Evolutionary conservation across 2,329 filamentous ascomycete genomes (phyloP).

Genomic region (Aspergillus ochraceus): DNA sequence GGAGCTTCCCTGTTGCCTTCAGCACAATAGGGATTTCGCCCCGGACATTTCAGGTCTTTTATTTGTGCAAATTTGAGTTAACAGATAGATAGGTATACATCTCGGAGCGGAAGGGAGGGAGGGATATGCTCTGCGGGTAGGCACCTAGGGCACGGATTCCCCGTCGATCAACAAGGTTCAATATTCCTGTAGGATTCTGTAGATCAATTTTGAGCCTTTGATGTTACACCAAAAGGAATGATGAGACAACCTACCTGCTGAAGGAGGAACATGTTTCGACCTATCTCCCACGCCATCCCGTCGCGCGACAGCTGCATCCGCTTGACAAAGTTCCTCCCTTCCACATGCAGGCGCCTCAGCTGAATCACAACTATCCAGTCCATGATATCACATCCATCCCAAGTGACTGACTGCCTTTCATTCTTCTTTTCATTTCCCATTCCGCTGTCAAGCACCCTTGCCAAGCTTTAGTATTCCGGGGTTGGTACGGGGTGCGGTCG

Average conservation of each 20-base stretch:
- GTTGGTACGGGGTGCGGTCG: constrained; percentile 5
- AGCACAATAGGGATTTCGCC: constrained; percentile 1
- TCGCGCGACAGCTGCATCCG: not conserved
- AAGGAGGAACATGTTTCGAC: not conserved
- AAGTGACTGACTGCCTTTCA: not conserved
- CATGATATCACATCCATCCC: not conserved
- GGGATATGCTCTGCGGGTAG: not conserved
- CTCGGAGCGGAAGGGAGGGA: not conserved
- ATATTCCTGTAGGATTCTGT: not conserved
- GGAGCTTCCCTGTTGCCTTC: constrained; percentile 6
- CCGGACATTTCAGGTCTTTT: constrained; percentile 4
- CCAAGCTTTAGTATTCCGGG: constrained; percentile 12
- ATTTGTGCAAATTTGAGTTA: not conserved
- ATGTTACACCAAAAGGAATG: not conserved
- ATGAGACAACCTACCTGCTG: not conserved
- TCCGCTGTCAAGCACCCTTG: not conserved
- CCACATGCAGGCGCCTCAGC: not conserved
- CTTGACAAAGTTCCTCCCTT: not conserved
- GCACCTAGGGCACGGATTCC: not conserved
- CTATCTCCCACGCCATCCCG: too few species aligned
- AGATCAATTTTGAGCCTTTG: not conserved
- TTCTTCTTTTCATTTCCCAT: not conserved
- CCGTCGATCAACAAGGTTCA: not conserved
- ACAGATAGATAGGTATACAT: not conserved
- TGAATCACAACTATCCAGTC: not conserved